Percentiles rank a stretch among this genome's conserved stretches.
Conservation (phyloP, 2,329 filamentous ascomycete species). For the Penicillium sp. region DNA sequence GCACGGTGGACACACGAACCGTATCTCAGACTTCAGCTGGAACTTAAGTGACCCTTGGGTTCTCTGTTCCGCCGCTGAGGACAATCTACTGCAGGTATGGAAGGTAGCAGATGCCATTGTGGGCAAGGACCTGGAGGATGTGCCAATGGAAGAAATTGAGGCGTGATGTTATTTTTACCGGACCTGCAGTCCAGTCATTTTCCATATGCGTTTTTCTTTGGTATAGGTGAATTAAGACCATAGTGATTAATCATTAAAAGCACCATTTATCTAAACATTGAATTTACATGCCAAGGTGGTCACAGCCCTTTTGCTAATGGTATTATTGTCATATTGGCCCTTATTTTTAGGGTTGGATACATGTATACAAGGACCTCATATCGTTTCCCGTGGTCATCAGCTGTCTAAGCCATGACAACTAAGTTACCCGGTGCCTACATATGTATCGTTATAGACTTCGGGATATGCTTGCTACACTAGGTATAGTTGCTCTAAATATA, state of each 20-base stretch:
- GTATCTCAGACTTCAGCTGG: conserved; percentile 96
- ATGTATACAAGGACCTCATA: too few species aligned
- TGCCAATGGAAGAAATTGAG: conserved; percentile 75
- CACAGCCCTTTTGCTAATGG: background rate
- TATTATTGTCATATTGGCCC: background rate
- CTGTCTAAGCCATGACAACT: background rate
- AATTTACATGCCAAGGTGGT: background rate
- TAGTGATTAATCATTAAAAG: background rate
- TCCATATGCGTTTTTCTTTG: background rate
- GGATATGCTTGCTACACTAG: background rate
- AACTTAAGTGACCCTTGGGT: conserved; percentile 97
- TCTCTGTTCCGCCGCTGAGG: conserved; percentile 90
- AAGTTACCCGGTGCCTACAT: background rate
- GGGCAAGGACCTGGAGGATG: conserved; percentile 70
- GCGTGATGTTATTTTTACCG: conserved; percentile 27
- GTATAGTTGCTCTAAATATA: background rate
- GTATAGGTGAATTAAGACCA: background rate
- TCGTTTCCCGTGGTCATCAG: too few species aligned
- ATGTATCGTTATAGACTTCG: too few species aligned
- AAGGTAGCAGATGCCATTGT: conserved; percentile 81
- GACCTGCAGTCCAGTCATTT: background rate
- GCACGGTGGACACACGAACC: conserved; percentile 97
- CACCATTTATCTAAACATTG: too few species aligned
- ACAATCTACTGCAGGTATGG: conserved; percentile 95
- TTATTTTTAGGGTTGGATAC: background rate